Percentiles rank a stretch among this genome's conserved stretches.
These are phyloP conservation scores for Eutypella sp. DNA, from an alignment of 2,329 filamentous ascomycete species.

Conservation along the genomic window DNA sequence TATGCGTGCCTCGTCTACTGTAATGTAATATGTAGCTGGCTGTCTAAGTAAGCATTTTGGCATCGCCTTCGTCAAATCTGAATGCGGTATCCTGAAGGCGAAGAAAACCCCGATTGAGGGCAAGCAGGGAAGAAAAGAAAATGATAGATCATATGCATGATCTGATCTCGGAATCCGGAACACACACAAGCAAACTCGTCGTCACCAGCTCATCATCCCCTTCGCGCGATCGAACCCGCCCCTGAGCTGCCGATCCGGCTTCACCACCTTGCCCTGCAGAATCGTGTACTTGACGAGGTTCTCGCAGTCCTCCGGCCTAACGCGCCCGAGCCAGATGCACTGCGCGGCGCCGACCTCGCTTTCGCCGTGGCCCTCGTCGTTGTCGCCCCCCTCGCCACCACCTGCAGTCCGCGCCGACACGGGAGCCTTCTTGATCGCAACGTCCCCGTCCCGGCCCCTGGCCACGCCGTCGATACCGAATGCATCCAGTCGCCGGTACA, in stretches of 20 bases:
- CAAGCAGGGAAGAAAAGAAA: no score
- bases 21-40: no score
- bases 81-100: no score
- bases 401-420: conserved; percentile 28
- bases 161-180: no score
- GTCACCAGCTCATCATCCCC: conserved; percentile 81
- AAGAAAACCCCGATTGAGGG: no score
- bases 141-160: no score
- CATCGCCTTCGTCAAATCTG: no score
- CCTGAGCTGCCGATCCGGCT: conserved; percentile 77
- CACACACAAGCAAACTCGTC: no score
- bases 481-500: conserved; percentile 67
- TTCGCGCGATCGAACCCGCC: conserved; percentile 84
- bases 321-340: conserved; percentile 87
- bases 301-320: conserved; percentile 85
- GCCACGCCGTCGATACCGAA: conserved; percentile 47
- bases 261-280: conserved; percentile 88
- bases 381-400: conserved; percentile 16
- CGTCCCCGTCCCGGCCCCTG: conserved; percentile 29
- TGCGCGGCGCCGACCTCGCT: conserved; percentile 63
- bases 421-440: conserved; percentile 25
- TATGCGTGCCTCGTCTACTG: no score
- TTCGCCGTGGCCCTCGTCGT: conserved; percentile 19
- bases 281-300: conserved; percentile 87
- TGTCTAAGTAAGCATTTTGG: no score